A percentile compares a stretch with the other conserved stretches of the same genome.
Evolutionary conservation across 1,139 yeast species (phyloP).

Genomic region (Schizosaccharomyces versatilis): DNA sequence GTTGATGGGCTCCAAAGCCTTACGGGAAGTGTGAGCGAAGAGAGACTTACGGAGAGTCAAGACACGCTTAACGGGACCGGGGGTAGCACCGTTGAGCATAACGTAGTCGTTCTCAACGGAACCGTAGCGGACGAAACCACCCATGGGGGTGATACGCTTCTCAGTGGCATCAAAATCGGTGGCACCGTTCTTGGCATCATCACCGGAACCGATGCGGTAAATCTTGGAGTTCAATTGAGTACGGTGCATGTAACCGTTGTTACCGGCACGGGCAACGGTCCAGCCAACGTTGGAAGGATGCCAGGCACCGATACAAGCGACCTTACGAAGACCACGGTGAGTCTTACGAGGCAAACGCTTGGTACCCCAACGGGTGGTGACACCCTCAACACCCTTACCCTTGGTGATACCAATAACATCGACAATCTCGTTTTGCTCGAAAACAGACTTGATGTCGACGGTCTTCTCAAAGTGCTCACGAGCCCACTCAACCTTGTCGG

Average conservation of each 20-base stretch:
- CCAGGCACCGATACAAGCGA: constrained; percentile 99
- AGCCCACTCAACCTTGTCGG: constrained; percentile 98
- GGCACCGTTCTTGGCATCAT: constrained; percentile 81
- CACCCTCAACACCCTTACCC: constrained; percentile 99
- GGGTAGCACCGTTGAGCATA: constrained; percentile 94
- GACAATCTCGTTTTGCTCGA: constrained; percentile 96
- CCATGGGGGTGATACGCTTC: constrained; percentile 98
- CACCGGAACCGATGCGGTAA: constrained; percentile 96
- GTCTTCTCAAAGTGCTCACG: constrained; percentile 98
- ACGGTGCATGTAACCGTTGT: constrained; percentile 99
- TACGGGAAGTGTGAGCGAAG: constrained; percentile 94
- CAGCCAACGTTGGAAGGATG: constrained; percentile 99
- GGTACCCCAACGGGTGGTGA: constrained; percentile 99
- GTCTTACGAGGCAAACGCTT: constrained; percentile 99
- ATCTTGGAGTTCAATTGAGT: constrained; percentile 99
- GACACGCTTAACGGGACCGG: constrained; percentile 99
- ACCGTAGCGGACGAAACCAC: constrained; percentile 99
- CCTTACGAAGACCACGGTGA: constrained; percentile 99
- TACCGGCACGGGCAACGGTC: constrained; percentile 99
- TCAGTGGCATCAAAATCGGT: constrained; percentile 98
- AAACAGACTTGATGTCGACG: constrained; percentile 80
- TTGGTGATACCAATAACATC: constrained; percentile 98
- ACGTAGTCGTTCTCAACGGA: constrained; percentile 90
- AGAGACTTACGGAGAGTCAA: constrained; percentile 96
- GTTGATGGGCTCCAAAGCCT: constrained; percentile 86